Evolutionary conservation across 352 stramenopile genomes (phyloP).

Genomic region (Globisporangium carolinianum): DNA sequence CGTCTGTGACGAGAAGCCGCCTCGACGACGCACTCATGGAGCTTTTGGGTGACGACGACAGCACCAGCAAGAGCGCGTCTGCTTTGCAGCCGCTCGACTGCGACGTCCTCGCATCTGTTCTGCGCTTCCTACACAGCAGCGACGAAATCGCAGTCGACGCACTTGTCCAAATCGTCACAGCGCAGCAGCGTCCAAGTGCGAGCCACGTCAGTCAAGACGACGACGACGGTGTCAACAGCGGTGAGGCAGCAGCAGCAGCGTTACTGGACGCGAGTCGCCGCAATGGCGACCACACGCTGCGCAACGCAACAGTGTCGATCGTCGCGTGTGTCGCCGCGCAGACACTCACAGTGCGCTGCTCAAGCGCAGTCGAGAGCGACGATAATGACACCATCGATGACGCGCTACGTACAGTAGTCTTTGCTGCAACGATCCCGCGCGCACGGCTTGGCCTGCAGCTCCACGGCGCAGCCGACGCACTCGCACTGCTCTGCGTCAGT

Average conservation of each 20-base stretch:
- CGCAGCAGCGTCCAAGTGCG: neutral
- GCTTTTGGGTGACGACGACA: neutral
- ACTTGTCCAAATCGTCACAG: neutral
- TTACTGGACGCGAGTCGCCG: too few relatives aligned
- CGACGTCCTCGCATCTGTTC: slow-evolving; percentile 2
- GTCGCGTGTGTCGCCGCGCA: neutral
- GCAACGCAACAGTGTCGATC: slow-evolving; percentile 1
- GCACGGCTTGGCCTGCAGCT: neutral
- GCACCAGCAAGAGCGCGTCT: neutral
- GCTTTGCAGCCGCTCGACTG: neutral
- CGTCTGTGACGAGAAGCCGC: neutral
- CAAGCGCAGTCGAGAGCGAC: neutral
- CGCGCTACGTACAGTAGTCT: neutral
- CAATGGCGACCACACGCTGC: neutral
- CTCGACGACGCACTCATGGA: neutral
- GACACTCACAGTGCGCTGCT: slow-evolving; percentile 2
- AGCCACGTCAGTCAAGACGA: neutral
- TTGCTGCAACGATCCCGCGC: slow-evolving; percentile 1
- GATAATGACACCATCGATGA: neutral
- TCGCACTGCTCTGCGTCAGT: slow-evolving; percentile 4
- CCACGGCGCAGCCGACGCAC: neutral
- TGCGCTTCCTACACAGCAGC: slow-evolving; percentile 4
- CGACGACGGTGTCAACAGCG: neutral
- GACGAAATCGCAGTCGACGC: neutral
- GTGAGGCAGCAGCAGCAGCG: too few relatives aligned